A percentile compares a stretch with the other conserved stretches of the same genome.
Evolutionary conservation across 2,329 filamentous ascomycete species (phyloP).

Genomic region (Drechslera avenae): DNA sequence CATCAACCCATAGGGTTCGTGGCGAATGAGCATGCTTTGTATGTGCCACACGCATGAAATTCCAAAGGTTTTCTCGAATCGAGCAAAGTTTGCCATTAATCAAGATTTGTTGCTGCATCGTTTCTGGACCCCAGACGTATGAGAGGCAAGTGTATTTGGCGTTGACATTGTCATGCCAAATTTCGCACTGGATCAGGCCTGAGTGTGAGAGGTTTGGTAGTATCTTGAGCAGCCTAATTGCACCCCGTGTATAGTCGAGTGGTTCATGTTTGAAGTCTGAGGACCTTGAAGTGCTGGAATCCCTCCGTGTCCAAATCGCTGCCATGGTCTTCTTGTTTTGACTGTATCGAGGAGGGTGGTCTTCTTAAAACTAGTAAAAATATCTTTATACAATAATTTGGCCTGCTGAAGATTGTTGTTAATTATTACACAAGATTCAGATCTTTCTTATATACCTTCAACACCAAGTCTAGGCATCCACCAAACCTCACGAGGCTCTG

Average conservation of each 20-base stretch:
- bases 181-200: constrained; percentile 10
- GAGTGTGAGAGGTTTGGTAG: background rate
- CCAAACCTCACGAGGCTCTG: too few species aligned
- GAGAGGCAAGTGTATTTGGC: constrained; percentile 16
- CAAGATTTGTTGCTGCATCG: background rate
- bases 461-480: too few species aligned
- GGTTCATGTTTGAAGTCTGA: background rate
- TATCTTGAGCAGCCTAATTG: constrained; percentile 11
- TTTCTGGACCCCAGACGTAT: constrained; percentile 14
- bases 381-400: too few species aligned
- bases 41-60: constrained; percentile 8
- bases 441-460: too few species aligned
- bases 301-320: background rate
- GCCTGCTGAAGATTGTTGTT: too few species aligned
- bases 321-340: background rate
- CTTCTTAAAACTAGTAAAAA: too few species aligned
- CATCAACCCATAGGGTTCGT: constrained; percentile 31
- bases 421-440: too few species aligned
- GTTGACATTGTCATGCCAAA: constrained; percentile 1
- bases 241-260: constrained; percentile 6
- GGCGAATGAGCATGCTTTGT: background rate
- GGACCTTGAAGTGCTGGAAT: background rate
- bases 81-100: constrained; percentile 7
- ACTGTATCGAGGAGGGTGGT: too few species aligned
- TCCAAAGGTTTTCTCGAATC: constrained; percentile 14